Evolutionary conservation across 495 filamentous ascomycete species (phyloP).

Genomic region (Amorphotheca resinae): DNA sequence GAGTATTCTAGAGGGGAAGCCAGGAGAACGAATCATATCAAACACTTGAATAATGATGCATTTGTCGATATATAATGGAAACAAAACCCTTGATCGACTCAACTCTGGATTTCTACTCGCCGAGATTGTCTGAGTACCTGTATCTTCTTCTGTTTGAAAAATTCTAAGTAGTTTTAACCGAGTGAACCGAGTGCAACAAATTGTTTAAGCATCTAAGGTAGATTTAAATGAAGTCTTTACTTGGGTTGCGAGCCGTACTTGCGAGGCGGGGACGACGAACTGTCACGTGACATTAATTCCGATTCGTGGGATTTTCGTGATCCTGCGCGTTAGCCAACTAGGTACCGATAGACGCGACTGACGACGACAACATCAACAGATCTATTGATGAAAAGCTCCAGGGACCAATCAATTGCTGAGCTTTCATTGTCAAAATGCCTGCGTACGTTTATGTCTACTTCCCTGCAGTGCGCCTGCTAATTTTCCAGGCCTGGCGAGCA

Average conservation of each 20-base stretch:
- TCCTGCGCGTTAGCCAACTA: neutral
- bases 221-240: too few species aligned
- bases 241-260: too few species aligned
- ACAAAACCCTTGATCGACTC: too few species aligned
- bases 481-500: conserved; percentile 57
- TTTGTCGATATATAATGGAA: too few species aligned
- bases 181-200: too few species aligned
- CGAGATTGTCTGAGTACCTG: too few species aligned
- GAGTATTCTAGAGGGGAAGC: neutral
- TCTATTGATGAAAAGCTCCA: conserved; percentile 7
- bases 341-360: conserved; percentile 3
- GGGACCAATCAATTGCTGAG: conserved; percentile 4
- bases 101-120: too few species aligned
- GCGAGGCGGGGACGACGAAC: too few species aligned
- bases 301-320: neutral
- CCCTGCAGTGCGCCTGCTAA: neutral
- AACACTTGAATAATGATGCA: neutral
- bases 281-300: neutral
- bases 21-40: neutral
- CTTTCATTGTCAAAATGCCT: conserved; percentile 19
- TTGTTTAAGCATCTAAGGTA: too few species aligned
- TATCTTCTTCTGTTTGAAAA: too few species aligned
- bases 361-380: conserved; percentile 2
- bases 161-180: too few species aligned
- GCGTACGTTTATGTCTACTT: conserved; percentile 16